Evolutionary conservation across 108 stramenopile genomes (phyloP).

Genomic region (Skeletonema menzelii): DNA sequence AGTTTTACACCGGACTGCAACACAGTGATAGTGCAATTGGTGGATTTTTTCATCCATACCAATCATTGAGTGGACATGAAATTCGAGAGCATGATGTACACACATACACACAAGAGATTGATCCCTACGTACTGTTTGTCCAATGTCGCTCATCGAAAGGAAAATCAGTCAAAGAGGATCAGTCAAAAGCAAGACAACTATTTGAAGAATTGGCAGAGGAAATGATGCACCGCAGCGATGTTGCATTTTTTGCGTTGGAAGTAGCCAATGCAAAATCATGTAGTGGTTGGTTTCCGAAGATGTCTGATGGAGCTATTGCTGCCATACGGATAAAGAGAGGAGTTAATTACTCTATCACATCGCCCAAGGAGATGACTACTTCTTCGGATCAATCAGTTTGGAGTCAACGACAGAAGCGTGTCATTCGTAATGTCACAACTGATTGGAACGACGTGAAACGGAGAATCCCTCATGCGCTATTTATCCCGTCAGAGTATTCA

Average conservation of each 20-base stretch:
- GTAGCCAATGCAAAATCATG: constrained; percentile 9
- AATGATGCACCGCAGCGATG: constrained; percentile 44
- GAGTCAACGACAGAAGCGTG: constrained; percentile 1
- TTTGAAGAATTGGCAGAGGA: constrained; percentile 42
- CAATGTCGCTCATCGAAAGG: constrained; percentile 29
- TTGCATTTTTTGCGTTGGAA: constrained; percentile 41
- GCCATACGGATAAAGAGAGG: constrained; percentile 14
- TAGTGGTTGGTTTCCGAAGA: constrained; percentile 3
- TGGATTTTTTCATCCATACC: constrained; percentile 20
- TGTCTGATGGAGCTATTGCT: constrained; percentile 18
- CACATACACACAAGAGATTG: constrained; percentile 31
- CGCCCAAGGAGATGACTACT: background rate
- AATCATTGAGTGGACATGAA: background rate
- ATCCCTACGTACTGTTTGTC: constrained; percentile 39
- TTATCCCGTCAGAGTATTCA: constrained; percentile 12
- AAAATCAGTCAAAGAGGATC: background rate
- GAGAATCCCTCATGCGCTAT: constrained; percentile 12
- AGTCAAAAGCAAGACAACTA: constrained; percentile 1
- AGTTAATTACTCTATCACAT: constrained; percentile 12
- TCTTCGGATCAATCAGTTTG: background rate
- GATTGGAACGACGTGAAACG: constrained; percentile 26
- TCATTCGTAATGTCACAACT: constrained; percentile 28
- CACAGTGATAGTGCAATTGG: constrained; percentile 8
- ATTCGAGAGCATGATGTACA: background rate
- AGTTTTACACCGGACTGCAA: constrained; percentile 27